Evolutionary conservation across 2,329 filamentous ascomycete genomes (phyloP), one percentile per base, ranked within the genome.

Genomic region (Fusarium pseudocircinatum): DNA sequence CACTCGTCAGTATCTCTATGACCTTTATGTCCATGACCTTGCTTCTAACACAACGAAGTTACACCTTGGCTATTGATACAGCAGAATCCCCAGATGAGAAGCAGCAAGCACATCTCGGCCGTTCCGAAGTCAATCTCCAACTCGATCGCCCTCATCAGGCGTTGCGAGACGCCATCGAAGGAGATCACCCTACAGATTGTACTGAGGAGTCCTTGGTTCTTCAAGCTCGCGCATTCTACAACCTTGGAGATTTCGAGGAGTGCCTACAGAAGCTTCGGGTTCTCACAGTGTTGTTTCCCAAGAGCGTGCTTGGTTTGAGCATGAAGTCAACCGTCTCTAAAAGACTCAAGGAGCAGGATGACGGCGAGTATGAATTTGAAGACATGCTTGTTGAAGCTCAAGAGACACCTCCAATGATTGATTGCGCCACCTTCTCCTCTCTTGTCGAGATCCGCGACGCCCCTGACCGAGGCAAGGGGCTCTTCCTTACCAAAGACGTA

Each of bases 401-500:
- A n/a, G 61, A 63, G n/a, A 77, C 72, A 0, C 82, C 84, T 7
- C 84, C 86, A 0, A 62, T 82, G 10, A 73, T 89, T 4, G 87
- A 89, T 69, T 84, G 82, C 62, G 86, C 85, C 1, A 87, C 83
- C 4, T 89, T 82, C 67, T 79, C 80, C 13, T 79, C 77, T 0
- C 82, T 83, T 1, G 84, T 88, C 2, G 77, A 81, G 47, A 72
- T 89, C 1, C 83, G 81, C 39, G 47, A 76, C 12, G 84, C 85
- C 2, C 75, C 78, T 3, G 83, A 78, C 14, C 81, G 82, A 24
- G 87, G 87, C 6, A 81, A 83, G 6, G 88, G 88, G 0, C 77
- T 90, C 0, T 90, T 89, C 72, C 86, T 85, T 0, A 87, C 83
- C 2, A 78, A 80, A 26, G 73, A 80, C 0, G 85, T 90, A 5